Percentiles rank a stretch among this genome's conserved stretches.
Evolutionary conservation across 352 stramenopile genomes (phyloP).

Genomic region (Globisporangium mamillatum): DNA sequence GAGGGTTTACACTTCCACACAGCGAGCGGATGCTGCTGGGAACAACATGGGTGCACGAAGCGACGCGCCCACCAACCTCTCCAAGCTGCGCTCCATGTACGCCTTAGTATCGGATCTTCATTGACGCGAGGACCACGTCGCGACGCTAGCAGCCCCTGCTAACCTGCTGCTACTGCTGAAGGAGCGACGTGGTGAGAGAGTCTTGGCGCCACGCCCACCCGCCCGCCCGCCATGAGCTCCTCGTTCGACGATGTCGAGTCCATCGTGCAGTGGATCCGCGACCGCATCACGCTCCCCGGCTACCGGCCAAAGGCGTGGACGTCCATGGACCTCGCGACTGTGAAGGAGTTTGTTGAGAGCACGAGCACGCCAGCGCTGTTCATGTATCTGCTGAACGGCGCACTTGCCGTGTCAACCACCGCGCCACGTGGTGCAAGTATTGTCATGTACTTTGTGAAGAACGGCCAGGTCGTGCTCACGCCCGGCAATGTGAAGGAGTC

Average conservation of each 20-base stretch:
- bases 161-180: not conserved
- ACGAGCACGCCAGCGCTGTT: slow-evolving; percentile 69
- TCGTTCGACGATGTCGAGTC: slow-evolving; percentile 86
- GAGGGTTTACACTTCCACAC: not conserved
- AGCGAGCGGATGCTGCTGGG: not conserved
- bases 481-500: slow-evolving; percentile 51
- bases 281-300: slow-evolving; percentile 70
- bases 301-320: slow-evolving; percentile 72
- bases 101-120: slow-evolving; percentile 3
- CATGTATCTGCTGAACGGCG: slow-evolving; percentile 44
- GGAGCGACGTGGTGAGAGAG: not conserved
- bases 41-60: not conserved
- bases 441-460: slow-evolving; percentile 91
- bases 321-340: slow-evolving; percentile 69
- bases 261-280: slow-evolving; percentile 83
- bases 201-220: not conserved
- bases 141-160: not conserved
- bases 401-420: slow-evolving; percentile 50
- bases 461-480: slow-evolving; percentile 64
- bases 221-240: slow-evolving; percentile 47
- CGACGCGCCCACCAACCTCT: not conserved
- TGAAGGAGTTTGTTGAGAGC: slow-evolving; percentile 83
- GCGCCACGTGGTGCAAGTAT: slow-evolving; percentile 43
- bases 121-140: not conserved
- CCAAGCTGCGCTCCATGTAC: not conserved